phyloP scores from a whole-genome alignment of 805 yeast species.

The Henningerozyma blattae region DNA sequence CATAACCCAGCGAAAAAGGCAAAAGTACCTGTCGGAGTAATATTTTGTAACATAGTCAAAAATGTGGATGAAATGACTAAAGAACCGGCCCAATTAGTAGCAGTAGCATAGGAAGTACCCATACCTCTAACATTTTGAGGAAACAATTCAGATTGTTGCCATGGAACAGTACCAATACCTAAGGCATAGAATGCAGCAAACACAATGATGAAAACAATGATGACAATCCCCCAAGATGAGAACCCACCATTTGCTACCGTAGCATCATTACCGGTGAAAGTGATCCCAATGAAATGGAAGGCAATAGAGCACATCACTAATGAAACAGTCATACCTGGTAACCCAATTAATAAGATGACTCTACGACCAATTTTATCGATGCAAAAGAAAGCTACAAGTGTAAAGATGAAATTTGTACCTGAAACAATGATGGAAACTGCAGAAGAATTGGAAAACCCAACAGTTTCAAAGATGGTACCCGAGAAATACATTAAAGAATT shows the following conservation, averaged over 20 bases:
- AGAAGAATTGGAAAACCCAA: conserved; percentile 83
- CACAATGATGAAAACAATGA: conserved; percentile 73
- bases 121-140: conserved; percentile 89
- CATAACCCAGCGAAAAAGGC: conserved; percentile 80
- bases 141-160: conserved; percentile 95
- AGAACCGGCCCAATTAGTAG: conserved; percentile 93
- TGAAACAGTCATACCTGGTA: conserved; percentile 76
- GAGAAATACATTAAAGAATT: conserved; percentile 94
- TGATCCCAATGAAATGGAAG: conserved; percentile 71
- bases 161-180: conserved; percentile 95
- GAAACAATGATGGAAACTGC: conserved; percentile 91
- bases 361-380: conserved; percentile 88
- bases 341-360: conserved; percentile 59
- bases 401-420: conserved; percentile 86
- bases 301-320: conserved; percentile 78
- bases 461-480: conserved; percentile 80
- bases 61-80: conserved; percentile 83
- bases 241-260: conserved; percentile 35
- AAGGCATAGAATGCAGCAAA: conserved; percentile 86
- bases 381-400: conserved; percentile 72
- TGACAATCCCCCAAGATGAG: conserved; percentile 77
- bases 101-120: conserved; percentile 84
- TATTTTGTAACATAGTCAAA: conserved; percentile 84
- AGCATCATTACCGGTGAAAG: conserved; percentile 37
- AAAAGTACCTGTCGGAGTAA: conserved; percentile 93